Conservation (phyloP, 352 stramenopile species). For the Globisporangium okanoganense region DNA sequence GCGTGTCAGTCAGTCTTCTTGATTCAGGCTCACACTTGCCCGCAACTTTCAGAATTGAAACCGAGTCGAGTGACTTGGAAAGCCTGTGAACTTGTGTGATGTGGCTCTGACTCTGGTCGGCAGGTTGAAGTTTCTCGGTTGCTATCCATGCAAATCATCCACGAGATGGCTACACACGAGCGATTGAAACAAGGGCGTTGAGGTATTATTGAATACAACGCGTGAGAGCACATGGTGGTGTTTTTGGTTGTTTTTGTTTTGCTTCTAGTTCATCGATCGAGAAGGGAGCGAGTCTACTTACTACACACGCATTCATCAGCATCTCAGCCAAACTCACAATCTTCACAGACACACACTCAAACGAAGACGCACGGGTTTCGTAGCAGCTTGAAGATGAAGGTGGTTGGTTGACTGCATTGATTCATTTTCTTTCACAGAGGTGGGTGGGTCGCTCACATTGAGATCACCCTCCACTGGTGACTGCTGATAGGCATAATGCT, state of each 20-base stretch:
- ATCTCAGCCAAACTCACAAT: not conserved
- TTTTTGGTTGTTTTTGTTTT: slow-evolving; percentile 3
- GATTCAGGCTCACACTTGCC: too few relatives aligned
- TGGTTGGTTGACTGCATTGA: not conserved
- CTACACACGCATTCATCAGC: slow-evolving; percentile 5
- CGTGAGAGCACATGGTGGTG: not conserved
- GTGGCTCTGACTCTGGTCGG: too few relatives aligned
- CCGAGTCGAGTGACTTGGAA: not conserved
- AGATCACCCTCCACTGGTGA: not conserved
- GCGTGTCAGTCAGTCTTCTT: not conserved
- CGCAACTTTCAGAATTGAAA: not conserved
- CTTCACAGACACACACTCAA: not conserved
- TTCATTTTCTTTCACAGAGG: slow-evolving; percentile 3
- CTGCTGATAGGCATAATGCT: slow-evolving; percentile 10
- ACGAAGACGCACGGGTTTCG: not conserved
- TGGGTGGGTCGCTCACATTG: not conserved
- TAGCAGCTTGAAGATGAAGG: not conserved
- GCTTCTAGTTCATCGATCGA: slow-evolving; percentile 11
- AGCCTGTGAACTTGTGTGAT: not conserved
- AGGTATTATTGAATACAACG: too few relatives aligned
- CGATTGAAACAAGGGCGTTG: too few relatives aligned
- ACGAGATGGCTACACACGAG: not conserved
- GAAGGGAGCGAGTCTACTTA: slow-evolving; percentile 7
- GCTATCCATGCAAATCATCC: not conserved
- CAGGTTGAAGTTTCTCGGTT: not conserved